Evolutionary conservation across 2,329 filamentous ascomycete genomes (phyloP), one percentile per base, ranked within the genome.

Genomic region (Seiridium unicorne): DNA sequence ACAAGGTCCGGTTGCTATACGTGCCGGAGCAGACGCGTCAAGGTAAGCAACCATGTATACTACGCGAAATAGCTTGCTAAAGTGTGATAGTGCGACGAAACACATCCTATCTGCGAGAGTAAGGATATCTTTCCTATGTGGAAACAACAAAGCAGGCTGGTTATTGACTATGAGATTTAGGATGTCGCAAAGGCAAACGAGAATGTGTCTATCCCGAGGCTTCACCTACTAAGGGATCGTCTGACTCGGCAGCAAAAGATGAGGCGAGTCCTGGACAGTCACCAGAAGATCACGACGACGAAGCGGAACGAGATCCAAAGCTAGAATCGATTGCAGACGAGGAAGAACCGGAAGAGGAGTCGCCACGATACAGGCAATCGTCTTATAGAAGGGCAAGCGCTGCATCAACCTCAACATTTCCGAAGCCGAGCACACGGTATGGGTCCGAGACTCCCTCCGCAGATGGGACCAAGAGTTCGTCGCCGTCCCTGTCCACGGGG

Each of bases 1-100:
- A 98, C 95, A 48, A 85, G 95, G 68, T 97, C 93, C 64, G 95
- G 95, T 35, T 99, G 95, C 77, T 97, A 82, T 65, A 98, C 93
- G 51, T 99, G 95, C 75, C 86, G 95, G 61, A 89, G 89, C 68
- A 86, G 95, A 66, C 86, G 95, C 73, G 93, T 98, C 56, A 98
- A 90, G 82, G 87, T 88, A 78, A 65, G 71, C 55, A 55, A 11
- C 26, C 13, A n/a, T 26, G 18, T 26, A 26, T 26, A 26, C 18
- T 26, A 26, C 18, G 18, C 18, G 18, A 26, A 26, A 26, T 26
- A 26, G 18, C 18, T 26, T 62, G 58, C 70, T 75, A 64, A 75
- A 59, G 44, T 44, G 35, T n/a, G 48, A 31, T 67, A 97, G 91
- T 99, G 95, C 74, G 95, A 98, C 73, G 95, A 99, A 76, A 85